phyloP scores from a whole-genome alignment of 352 stramenopile species.

The Pythium phragmitis region DNA sequence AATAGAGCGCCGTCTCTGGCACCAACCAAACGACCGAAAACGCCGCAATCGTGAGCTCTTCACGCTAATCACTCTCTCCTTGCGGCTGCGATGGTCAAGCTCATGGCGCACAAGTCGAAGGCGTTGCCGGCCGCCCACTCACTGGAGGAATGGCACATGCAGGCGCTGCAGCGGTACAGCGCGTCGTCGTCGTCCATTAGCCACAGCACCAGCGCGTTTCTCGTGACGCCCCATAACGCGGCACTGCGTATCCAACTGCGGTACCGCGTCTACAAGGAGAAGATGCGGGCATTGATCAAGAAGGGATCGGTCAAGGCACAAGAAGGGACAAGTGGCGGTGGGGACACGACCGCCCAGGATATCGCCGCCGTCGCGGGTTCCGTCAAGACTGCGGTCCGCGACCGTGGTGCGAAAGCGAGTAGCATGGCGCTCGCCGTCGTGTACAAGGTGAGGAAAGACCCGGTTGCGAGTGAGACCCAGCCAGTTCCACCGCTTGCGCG shows the following conservation, averaged over 20 bases:
- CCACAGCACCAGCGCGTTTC: conserved; percentile 24
- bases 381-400: conserved; percentile 30
- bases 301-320: conserved; percentile 41
- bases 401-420: conserved; percentile 41
- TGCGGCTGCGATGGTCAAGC: conserved; percentile 33
- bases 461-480: neutral
- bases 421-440: conserved; percentile 64
- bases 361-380: conserved; percentile 24
- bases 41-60: neutral
- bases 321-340: conserved; percentile 14
- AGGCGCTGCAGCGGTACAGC: conserved; percentile 33
- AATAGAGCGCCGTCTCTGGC: conserved; percentile 21
- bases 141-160: conserved; percentile 41
- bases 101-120: conserved; percentile 41
- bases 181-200: neutral
- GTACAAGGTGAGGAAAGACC: conserved; percentile 35
- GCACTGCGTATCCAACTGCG: conserved; percentile 68
- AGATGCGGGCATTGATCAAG: conserved; percentile 58
- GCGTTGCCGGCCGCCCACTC: conserved; percentile 35
- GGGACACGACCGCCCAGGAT: conserved; percentile 11
- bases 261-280: conserved; percentile 74
- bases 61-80: neutral
- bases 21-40: conserved; percentile 18
- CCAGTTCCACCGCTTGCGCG: conserved; percentile 7
- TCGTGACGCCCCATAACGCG: conserved; percentile 42